Base-by-base conservation (phyloP, 1,284 basidiomycete species). In the Tylopilus sp. region DNA sequence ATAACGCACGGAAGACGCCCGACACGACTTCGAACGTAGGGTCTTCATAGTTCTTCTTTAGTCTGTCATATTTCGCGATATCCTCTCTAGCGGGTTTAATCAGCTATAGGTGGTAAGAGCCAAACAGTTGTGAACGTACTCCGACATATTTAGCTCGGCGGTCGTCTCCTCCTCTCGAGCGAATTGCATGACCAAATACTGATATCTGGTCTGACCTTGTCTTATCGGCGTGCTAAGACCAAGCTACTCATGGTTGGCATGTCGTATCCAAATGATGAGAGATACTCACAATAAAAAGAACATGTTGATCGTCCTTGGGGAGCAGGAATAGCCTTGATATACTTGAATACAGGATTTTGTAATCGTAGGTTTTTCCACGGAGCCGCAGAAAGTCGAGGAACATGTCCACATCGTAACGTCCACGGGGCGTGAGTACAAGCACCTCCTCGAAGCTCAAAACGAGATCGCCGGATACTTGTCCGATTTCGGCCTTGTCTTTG, bases 291-390 rank as follows among this genome's bases (percentile, higher is more conserved):
- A 97, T 94, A 64, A 99, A 94, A 57, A 97, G 78, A 38, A 97
- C 88, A 66, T 98, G 96, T 49, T 93, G 83, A 59, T 99, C 96
- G 68, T 99, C 96, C 67, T 96, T 95, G 29, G 96, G 96, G 4
- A 99, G 76, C 18, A 99, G 77, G 78, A 99, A 99, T 20, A 99
- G 75, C 56, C 84, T 82, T 40, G 90, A 87, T 60, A 99, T 94
- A 56, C 88, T 91, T 37, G 81, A 80, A 71, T 95, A 98, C 26
- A 92, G 79, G 52, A 99, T 91, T 72, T 97, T 96, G 80, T 99
- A 99, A 72, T 99, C 96, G 73, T 99, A 99, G 3, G 93, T 97
- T 74, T 98, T 98, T 54, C 96, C 96, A 36, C 94, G 87, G 29
- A 99, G 74, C 37, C 96, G 86, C 62, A 99, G 71, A 72, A 95